These are phyloP conservation scores for Aspergillus pseudoviridinutans DNA, from an alignment of 2,329 filamentous ascomycete species.

Conservation along the genomic window DNA sequence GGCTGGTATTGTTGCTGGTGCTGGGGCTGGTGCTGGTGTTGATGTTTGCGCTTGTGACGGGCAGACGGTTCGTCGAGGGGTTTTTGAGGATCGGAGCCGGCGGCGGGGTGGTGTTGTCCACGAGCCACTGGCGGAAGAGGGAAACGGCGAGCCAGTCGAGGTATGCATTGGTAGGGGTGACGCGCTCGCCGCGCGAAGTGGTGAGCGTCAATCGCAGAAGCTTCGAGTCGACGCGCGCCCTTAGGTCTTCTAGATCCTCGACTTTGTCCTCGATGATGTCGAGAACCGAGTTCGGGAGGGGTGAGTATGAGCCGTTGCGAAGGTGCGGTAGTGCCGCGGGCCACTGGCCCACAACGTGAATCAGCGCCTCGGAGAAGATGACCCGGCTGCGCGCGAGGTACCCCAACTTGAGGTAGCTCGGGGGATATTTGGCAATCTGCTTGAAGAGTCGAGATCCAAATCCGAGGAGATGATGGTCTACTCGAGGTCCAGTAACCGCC, in stretches of 20 bases:
- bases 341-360: constrained; percentile 95
- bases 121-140: constrained; percentile 88
- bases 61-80: constrained; percentile 10
- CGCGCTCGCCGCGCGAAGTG: constrained; percentile 75
- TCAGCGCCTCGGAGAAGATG: constrained; percentile 81
- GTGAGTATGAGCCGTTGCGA: constrained; percentile 50
- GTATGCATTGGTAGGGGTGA: constrained; percentile 73
- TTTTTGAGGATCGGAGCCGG: constrained; percentile 49
- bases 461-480: constrained; percentile 89
- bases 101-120: constrained; percentile 78
- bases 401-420: constrained; percentile 84
- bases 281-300: constrained; percentile 69
- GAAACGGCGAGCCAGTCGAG: constrained; percentile 86
- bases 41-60: constrained; percentile 1
- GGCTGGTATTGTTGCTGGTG: constrained; percentile 7
- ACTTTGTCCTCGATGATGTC: constrained; percentile 94
- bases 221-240: constrained; percentile 72
- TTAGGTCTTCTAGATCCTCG: constrained; percentile 80
- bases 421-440: constrained; percentile 93
- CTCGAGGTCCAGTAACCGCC: constrained; percentile 77
- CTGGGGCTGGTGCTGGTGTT: constrained; percentile 5
- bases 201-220: constrained; percentile 78
- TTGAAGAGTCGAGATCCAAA: constrained; percentile 91
- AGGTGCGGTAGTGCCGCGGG: constrained; percentile 74
- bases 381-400: constrained; percentile 79